phyloP scores from a whole-genome alignment of 2,329 filamentous ascomycete species.

The Beauveria sp. region DNA sequence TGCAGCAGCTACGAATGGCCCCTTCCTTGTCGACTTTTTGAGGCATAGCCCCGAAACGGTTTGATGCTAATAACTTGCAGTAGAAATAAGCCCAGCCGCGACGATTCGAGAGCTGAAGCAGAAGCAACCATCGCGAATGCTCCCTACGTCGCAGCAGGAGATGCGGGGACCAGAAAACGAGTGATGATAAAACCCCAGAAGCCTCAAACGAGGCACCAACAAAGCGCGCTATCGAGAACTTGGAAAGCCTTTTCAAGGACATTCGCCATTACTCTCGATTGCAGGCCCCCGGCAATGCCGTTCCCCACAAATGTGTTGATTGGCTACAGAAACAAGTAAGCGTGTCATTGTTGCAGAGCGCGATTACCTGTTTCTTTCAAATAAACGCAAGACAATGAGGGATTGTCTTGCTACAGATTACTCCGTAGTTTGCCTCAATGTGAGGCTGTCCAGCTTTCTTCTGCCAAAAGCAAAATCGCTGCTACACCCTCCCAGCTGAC shows the following conservation, averaged over 20 bases:
- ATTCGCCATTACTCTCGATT: not conserved
- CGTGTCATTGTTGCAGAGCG: not conserved
- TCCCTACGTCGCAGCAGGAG: not conserved
- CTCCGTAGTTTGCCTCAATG: not conserved
- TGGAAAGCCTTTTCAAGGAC: not conserved
- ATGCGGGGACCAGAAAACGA: not conserved
- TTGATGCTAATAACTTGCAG: not conserved
- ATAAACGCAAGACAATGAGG: too few relatives aligned
- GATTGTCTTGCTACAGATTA: too few relatives aligned
- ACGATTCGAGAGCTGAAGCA: not conserved
- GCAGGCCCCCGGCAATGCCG: not conserved
- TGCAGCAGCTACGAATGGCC: not conserved
- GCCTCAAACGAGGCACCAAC: not conserved
- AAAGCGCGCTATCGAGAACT: not conserved
- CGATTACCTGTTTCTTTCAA: too few relatives aligned
- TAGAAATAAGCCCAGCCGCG: not conserved
- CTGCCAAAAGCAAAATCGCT: not conserved
- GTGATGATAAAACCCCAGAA: not conserved
- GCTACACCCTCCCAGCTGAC: not conserved
- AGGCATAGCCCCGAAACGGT: not conserved
- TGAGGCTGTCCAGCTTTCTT: not conserved
- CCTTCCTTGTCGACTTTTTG: not conserved
- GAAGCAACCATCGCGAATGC: not conserved
- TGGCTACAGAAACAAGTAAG: not conserved
- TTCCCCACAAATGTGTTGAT: not conserved